Base-by-base conservation (phyloP, 805 yeast species). In the Candida ulmi region DNA sequence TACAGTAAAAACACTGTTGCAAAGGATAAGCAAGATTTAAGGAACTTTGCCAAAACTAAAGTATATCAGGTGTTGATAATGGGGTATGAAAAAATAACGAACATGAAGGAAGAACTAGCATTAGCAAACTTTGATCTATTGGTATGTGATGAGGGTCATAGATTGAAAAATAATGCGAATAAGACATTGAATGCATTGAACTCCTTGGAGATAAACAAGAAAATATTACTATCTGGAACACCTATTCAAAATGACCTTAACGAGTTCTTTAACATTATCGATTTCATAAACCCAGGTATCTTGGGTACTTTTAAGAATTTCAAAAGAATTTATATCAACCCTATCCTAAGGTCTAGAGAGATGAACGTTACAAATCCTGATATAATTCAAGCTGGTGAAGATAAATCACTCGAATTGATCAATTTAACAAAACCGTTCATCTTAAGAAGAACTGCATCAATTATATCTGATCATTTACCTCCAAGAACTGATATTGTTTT, bases 71-170 rank as follows among this genome's bases (percentile, higher is more conserved):
- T 93, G 1, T 57, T 93, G 52, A 74, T 93, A 8, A 73, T 88
- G 47, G 95, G 96, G 3, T 93, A 93, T 58, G 99, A 93, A 55
- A 85, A 85, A 52, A 66, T 90, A 28, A 58, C 78, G 13, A 69
- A 71, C 13, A 68, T 79, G 51, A 61, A 71, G 17, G 65, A 68
- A 7, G 81, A 83, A 42, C 52, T 84, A 8, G 50, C 47, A 19
- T 42, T 50, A 17, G 55, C 60, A 7, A 46, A 52, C 11, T 67
- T 77, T 30, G 98, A 88, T 56, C 48, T 93, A 15, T 63, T 93
- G 16, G 75, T 93, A 1, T 93, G 58, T 59, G 99, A 93, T 60
- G 99, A 93, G 56, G 99, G 98, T 3, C 99, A 93, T 58, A 69
- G 96, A 36, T 68, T 93, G 48, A 93, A 91, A 51, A 85, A 78